phyloP scores from a whole-genome alignment of 768 basidiomycete genomes.

The Lactarius tabidus region DNA sequence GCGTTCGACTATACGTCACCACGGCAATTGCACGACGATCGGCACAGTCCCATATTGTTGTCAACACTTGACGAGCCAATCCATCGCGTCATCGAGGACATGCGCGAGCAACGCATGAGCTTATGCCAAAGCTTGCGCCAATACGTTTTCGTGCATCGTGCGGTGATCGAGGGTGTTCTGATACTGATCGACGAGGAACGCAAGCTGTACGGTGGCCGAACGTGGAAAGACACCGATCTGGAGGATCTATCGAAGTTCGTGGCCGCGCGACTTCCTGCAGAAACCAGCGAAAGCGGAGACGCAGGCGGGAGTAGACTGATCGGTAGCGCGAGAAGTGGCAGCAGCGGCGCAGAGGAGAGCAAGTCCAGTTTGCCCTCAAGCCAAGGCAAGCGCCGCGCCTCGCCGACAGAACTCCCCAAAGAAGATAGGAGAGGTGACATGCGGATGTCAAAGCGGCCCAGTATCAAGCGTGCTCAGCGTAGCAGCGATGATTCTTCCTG shows the following conservation, averaged over 20 bases:
- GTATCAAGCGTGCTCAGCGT: slow-evolving; percentile 48
- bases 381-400: slow-evolving; percentile 62
- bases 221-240: slow-evolving; percentile 22
- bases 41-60: slow-evolving; percentile 51
- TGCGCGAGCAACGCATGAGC: slow-evolving; percentile 96
- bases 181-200: slow-evolving; percentile 72
- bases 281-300: slow-evolving; percentile 12
- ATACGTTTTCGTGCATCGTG: slow-evolving; percentile 90
- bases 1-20: slow-evolving; percentile 60
- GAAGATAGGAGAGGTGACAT: slow-evolving; percentile 56
- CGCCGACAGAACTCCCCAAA: slow-evolving; percentile 64
- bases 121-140: slow-evolving; percentile 92
- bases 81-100: slow-evolving; percentile 79
- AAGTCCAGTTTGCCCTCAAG: slow-evolving; percentile 27
- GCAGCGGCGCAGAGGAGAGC: slow-evolving; percentile 1
- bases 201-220: slow-evolving; percentile 33
- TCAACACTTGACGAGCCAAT: slow-evolving; percentile 73
- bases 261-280: slow-evolving; percentile 18
- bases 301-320: not conserved
- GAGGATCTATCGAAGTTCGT: slow-evolving; percentile 27
- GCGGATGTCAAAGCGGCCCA: slow-evolving; percentile 61
- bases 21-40: slow-evolving; percentile 49
- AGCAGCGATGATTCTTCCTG: slow-evolving; percentile 26
- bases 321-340: not conserved
- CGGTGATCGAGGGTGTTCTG: slow-evolving; percentile 75